Base-by-base conservation (phyloP, 2,329 filamentous ascomycete species). In the Xylaria sp. region DNA sequence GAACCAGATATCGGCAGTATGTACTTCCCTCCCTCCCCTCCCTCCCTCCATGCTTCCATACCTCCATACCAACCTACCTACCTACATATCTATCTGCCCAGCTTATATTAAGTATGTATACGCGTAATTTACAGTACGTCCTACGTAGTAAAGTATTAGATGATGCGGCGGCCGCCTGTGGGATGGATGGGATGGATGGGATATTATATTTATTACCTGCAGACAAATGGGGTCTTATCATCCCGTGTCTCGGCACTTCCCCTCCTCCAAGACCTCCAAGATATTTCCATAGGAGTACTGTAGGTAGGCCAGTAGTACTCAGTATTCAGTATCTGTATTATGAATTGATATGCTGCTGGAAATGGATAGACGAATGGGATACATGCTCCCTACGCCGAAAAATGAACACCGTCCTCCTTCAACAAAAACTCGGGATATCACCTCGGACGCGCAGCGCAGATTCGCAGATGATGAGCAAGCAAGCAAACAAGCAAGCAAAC, bases 221-320 rank as follows among this genome's bases (percentile, higher is more conserved):
- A 41, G 56, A 28, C 52, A 51, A 46, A 50, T 51, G n/a, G 62
- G n/a, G 62, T 50, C 56, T 52, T 28, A 48, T 54, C 62, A 61
- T 62, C 62, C 51, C 51, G 25, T 61, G 48, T 56, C 20, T 66
- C 66, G 63, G 61, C 41, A 44, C 37, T 50, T 48, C 12, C 34
- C 31, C 37, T 28, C 28, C 5, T 28, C 28, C 28, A 28, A 28
- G 28, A 28, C 28, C 23, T 63, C 37, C 23, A 12, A 20, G 44
- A 23, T 6, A 34, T 23, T n/a, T 37, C 25, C 46, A 57, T 23
- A 13, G 18, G 9, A 51, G 44, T 6, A 39, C 3, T 2, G 3
- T 4, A 9, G 2, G 2, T 25, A 25, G 25, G 25, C 25, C 25
- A 25, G 2, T 25, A 25, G 3, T 25, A 25, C 25, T 25, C 9